Evolutionary conservation across 2,329 filamentous ascomycete species (phyloP), one percentile per base, ranked within the genome.

Genomic region (Alternaria dauci): DNA sequence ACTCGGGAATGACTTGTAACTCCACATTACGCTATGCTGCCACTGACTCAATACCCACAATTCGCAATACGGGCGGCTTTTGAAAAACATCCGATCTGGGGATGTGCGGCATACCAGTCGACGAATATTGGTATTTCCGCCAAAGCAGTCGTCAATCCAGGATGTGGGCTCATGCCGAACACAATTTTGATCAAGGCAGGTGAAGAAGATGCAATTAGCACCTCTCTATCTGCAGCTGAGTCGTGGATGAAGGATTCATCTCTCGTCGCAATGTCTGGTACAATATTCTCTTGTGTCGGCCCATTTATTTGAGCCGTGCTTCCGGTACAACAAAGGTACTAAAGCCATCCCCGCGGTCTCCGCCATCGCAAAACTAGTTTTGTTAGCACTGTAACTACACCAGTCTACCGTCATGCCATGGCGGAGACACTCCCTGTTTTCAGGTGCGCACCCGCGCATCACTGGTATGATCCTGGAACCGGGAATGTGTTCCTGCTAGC

Each of bases 331-430:
- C 2, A 81, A 79, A 12, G 4, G 81, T 1, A 81, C 68, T 8
- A 85, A 67, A 1, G 80, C 82, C 82, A 85, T 84, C 20, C 39
- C 20, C 20, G 1, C 39, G 11, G 8, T 25, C 65, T 85, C 83
- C 12, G 81, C 81, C 78, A 84, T 83, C 2, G 83, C 83, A 8
- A 85, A 55, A 30, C 63, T 66, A 41, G 53, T 25, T 16, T 43
- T 12, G 16, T 55, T 41, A 63, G 61, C 39, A 52, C 25, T 36
- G 38, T 12, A 18, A 50, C 39, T 9, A n/a, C 8, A 38, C 16
- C 34, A 16, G 34, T 16, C 3, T 39, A 14, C 25, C 8, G 43
- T 32, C 25, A 46, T 20, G 5, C 23, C 7, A 48, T 26, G 23
- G 34, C 41, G 46, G 42, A 38, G n/a, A 8, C 8, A 65, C 58